These are phyloP conservation scores for Vigna angularis DNA, from an alignment of 306 rosid genomes.

Conservation along the genomic window DNA sequence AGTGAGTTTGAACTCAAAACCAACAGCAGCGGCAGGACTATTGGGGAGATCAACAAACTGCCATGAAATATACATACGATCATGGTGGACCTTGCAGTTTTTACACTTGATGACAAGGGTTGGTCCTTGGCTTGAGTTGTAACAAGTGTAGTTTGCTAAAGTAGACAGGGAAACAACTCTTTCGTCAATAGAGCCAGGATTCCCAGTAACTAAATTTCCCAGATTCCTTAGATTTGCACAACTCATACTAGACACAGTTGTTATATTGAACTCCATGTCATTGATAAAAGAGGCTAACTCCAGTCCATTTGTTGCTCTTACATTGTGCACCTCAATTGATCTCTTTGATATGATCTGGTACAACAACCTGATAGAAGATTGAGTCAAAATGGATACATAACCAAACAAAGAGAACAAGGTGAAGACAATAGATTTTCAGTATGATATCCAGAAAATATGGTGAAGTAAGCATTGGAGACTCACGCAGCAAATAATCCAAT, in stretches of 20 bases:
- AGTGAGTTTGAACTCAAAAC: slow-evolving; percentile 83
- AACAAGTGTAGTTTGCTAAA: slow-evolving; percentile 73
- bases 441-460: slow-evolving; percentile 14
- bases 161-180: slow-evolving; percentile 65
- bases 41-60: slow-evolving; percentile 81
- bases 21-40: slow-evolving; percentile 91
- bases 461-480: slow-evolving; percentile 53
- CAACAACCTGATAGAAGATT: slow-evolving; percentile 76
- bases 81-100: slow-evolving; percentile 66
- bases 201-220: slow-evolving; percentile 71
- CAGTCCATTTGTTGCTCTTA: slow-evolving; percentile 84
- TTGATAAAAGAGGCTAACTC: slow-evolving; percentile 73
- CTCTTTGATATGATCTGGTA: slow-evolving; percentile 94
- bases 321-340: slow-evolving; percentile 88
- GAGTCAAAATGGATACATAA: slow-evolving; percentile 49
- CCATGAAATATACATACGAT: slow-evolving; percentile 88
- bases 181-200: slow-evolving; percentile 80
- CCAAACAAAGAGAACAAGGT: slow-evolving; percentile 35
- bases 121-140: slow-evolving; percentile 88
- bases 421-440: slow-evolving; percentile 12
- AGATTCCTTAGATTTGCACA: slow-evolving; percentile 86
- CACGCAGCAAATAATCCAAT: slow-evolving; percentile 92
- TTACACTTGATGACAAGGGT: slow-evolving; percentile 66
- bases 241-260: slow-evolving; percentile 84
- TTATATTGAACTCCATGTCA: slow-evolving; percentile 90